phyloP scores from a whole-genome alignment of 495 filamentous ascomycete genomes.

The Daldinia concentrica region DNA sequence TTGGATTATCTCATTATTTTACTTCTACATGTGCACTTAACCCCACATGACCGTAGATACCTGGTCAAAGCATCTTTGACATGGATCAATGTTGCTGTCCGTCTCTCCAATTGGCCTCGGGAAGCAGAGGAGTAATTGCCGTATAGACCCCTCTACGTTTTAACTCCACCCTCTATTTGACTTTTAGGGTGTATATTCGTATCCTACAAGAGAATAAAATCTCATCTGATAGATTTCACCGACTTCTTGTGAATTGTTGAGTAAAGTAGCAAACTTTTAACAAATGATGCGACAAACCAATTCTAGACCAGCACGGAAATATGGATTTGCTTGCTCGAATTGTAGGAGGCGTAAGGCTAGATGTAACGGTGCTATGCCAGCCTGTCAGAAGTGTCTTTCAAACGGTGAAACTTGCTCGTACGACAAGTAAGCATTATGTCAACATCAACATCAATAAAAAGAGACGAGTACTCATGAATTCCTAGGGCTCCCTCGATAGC shows the following conservation, averaged over 20 bases:
- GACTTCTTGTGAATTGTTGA: not conserved
- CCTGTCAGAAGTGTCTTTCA: constrained; percentile 15
- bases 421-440: constrained; percentile 7
- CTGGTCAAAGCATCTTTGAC: not conserved
- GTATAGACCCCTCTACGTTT: not conserved
- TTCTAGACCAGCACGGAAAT: constrained; percentile 14
- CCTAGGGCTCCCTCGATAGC: constrained; percentile 6
- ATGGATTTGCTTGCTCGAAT: constrained; percentile 18
- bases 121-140: not conserved
- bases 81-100: not conserved
- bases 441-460: not conserved
- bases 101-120: not conserved
- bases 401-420: constrained; percentile 20
- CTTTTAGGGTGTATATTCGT: not conserved
- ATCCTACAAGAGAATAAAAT: not conserved
- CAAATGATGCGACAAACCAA: constrained; percentile 2
- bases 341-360: constrained; percentile 7
- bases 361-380: constrained; percentile 11
- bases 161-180: not conserved
- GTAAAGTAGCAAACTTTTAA: not conserved
- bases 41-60: not conserved
- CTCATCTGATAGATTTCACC: not conserved
- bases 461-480: not conserved
- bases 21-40: not conserved
- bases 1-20: not conserved